Evolutionary conservation across 306 rosid genomes (phyloP), one percentile per base, ranked within the genome.

Genomic region (Trifolium subterraneum): DNA sequence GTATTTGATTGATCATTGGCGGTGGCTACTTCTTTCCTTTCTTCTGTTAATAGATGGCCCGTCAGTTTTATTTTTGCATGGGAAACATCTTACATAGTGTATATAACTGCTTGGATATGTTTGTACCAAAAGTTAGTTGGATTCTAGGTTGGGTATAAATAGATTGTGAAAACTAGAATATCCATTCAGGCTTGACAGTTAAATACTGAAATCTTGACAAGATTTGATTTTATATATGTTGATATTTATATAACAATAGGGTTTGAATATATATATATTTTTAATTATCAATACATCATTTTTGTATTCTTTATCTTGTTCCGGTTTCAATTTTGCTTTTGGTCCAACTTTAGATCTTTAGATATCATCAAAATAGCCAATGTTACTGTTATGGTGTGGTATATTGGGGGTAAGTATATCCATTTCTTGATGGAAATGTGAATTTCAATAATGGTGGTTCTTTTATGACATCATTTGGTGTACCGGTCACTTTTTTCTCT

Each of bases 1-100:
- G 86, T 91, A 80, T 88, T 78, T 41, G 88, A 84, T 77, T 90
- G 88, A 84, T 79, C 70, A 44, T 75, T 73, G 79, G 71, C 23
- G 16, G 73, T 64, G 39, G 20, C 78, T 59, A 33, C 65, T 68
- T 10, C 67, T 38, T 19, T 70, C 59, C 45, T 20, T 62, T 65
- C 38, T 25, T 0, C 68, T 76, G 87, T 80, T 82, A 29, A 72
- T 84, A 84, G 62, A 68, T 58, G 84, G 58, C 82, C 82, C 74
- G 16, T 41, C 62, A 71, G 83, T 79, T 75, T 77, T 79, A 35
- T 72, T 77, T 27, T 19, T 71, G 72, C 81, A 75, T 70, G 71
- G 75, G 79, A 75, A 73, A 61, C 42, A 39, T 82, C 60, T 76
- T 74, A 75, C 84, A 72, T 78, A 69, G 38, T 54, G 38, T 72